These are phyloP conservation scores for Trichocomaceae sp. DNA, from an alignment of 2,329 filamentous ascomycete species.

Conservation along the genomic window DNA sequence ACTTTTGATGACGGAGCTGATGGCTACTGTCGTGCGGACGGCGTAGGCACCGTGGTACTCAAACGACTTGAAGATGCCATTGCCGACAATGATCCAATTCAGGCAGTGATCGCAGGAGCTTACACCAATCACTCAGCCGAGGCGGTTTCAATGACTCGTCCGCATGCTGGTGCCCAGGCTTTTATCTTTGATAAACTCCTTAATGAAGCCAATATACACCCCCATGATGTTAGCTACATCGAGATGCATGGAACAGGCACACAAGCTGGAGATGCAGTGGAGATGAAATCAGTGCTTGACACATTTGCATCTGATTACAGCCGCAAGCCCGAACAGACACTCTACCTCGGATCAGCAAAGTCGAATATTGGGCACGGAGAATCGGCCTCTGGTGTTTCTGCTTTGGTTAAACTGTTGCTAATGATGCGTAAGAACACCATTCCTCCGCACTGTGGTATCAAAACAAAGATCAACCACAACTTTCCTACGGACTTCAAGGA, in stretches of 20 bases:
- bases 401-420: slow-evolving; percentile 56
- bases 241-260: slow-evolving; percentile 40
- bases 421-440: slow-evolving; percentile 60
- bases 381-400: slow-evolving; percentile 28
- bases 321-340: slow-evolving; percentile 26
- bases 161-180: slow-evolving; percentile 34
- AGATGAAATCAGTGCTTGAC: slow-evolving; percentile 31
- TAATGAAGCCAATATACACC: slow-evolving; percentile 29
- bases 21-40: slow-evolving; percentile 51
- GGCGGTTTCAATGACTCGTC: slow-evolving; percentile 43
- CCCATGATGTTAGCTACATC: slow-evolving; percentile 32
- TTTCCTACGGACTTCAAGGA: slow-evolving; percentile 29
- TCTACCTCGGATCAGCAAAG: slow-evolving; percentile 30
- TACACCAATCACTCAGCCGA: slow-evolving; percentile 41
- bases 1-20: slow-evolving; percentile 45
- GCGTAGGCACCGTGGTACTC: slow-evolving; percentile 43
- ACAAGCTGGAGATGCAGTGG: slow-evolving; percentile 35
- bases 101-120: slow-evolving; percentile 39
- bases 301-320: slow-evolving; percentile 29
- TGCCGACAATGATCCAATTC: slow-evolving; percentile 41
- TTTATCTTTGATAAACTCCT: slow-evolving; percentile 34
- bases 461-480: slow-evolving; percentile 36
- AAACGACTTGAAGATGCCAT: slow-evolving; percentile 47
- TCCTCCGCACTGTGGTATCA: slow-evolving; percentile 63
- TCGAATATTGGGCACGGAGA: slow-evolving; percentile 42